Evolutionary conservation across 345 rosid species (phyloP).

Genomic region (Syzygium oleosum): DNA sequence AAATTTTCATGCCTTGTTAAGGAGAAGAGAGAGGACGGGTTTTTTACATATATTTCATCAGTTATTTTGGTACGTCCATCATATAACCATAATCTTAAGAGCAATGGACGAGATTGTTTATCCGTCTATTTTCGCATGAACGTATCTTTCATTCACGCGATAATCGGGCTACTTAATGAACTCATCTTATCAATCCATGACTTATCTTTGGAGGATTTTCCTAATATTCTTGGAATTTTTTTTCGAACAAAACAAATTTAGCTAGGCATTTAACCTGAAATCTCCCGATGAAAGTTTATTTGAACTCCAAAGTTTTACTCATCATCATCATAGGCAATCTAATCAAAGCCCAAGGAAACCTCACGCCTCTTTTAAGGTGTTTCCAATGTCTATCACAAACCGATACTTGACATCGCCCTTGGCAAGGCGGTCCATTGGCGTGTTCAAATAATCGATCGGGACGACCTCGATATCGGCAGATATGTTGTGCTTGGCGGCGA

Average conservation of each 20-base stretch:
- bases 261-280: neutral
- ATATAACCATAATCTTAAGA: neutral
- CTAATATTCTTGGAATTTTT: neutral
- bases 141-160: neutral
- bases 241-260: neutral
- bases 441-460: constrained; percentile 10
- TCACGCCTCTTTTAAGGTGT: neutral
- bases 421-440: constrained; percentile 8
- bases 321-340: neutral
- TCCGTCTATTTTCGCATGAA: neutral
- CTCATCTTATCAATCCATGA: neutral
- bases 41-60: accelerated
- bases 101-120: neutral
- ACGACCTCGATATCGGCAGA: constrained; percentile 8
- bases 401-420: constrained; percentile 13
- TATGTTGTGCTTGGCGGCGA: constrained; percentile 11
- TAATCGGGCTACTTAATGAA: neutral
- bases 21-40: neutral
- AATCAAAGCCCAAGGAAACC: neutral
- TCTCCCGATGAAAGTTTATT: neutral
- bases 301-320: no score
- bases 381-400: constrained; percentile 18
- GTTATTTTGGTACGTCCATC: neutral
- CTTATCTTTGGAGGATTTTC: no score
- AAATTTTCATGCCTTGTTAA: accelerated